Conservation (phyloP, 2,329 filamentous ascomycete species). For the Calonectria leucothoes region DNA sequence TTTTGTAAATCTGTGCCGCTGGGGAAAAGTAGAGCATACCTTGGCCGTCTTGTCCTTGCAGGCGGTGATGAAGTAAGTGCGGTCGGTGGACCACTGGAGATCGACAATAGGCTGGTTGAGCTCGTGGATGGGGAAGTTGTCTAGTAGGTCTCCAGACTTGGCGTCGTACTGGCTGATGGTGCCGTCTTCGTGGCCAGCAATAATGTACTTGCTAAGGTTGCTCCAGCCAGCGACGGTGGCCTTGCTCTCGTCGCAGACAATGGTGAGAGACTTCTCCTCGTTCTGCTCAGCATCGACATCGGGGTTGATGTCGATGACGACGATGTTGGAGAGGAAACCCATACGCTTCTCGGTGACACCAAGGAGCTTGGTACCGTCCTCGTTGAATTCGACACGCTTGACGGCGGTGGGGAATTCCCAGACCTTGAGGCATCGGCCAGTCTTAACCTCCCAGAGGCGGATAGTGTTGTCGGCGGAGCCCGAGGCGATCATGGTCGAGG, state of each 20-base stretch:
- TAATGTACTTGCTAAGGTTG: conserved; percentile 94
- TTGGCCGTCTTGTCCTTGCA: conserved; percentile 98
- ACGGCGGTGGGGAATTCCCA: conserved; percentile 98
- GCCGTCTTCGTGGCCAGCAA: conserved; percentile 96
- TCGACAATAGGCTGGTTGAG: conserved; percentile 87
- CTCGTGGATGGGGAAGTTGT: conserved; percentile 88
- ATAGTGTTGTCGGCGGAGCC: conserved; percentile 99
- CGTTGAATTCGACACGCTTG: conserved; percentile 97
- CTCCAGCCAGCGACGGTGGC: conserved; percentile 98
- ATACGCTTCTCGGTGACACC: conserved; percentile 99
- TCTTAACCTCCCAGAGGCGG: conserved; percentile 95
- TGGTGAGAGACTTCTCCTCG: conserved; percentile 84
- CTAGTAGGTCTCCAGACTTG: conserved; percentile 87
- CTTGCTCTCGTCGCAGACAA: conserved; percentile 96
- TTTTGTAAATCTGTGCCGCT: background rate
- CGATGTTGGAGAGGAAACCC: conserved; percentile 93
- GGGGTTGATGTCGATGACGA: conserved; percentile 88
- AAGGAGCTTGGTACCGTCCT: conserved; percentile 90
- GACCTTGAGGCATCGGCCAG: conserved; percentile 91
- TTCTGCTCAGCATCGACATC: conserved; percentile 86
- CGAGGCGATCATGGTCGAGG: conserved; percentile 89
- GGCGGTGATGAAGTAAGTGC: conserved; percentile 98
- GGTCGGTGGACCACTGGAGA: conserved; percentile 92
- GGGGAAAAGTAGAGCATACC: conserved; percentile 57
- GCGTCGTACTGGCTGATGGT: conserved; percentile 91